Percentiles rank a stretch among this genome's conserved stretches.
These are phyloP conservation scores for Glutinoglossum americanum DNA, from an alignment of 495 filamentous ascomycete species.

Conservation along the genomic window DNA sequence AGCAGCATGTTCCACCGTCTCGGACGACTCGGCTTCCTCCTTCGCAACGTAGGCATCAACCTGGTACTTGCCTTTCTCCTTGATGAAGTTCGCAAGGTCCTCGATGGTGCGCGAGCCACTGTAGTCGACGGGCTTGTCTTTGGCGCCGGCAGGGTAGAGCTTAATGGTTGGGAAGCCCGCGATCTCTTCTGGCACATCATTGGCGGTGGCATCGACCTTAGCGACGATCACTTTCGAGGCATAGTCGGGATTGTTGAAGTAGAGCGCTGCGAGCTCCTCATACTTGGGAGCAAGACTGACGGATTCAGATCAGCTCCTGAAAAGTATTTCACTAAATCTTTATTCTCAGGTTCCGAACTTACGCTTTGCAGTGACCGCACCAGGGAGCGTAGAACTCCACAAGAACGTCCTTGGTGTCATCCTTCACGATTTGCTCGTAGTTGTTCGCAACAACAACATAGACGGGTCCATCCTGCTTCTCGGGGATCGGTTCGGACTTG, in stretches of 20 bases:
- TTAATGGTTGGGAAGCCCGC: slow-evolving; percentile 99
- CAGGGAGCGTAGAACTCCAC: slow-evolving; percentile 98
- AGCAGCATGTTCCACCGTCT: slow-evolving; percentile 23
- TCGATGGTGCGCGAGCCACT: slow-evolving; percentile 74
- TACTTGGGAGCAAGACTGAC: slow-evolving; percentile 44
- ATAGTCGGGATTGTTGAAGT: slow-evolving; percentile 44
- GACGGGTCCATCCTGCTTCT: slow-evolving; percentile 80
- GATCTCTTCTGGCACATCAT: slow-evolving; percentile 94
- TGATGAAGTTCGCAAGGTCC: slow-evolving; percentile 82
- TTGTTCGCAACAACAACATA: slow-evolving; percentile 80
- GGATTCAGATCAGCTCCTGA: background rate
- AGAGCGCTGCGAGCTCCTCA: slow-evolving; percentile 66
- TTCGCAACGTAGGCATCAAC: slow-evolving; percentile 33
- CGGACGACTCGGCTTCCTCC: slow-evolving; percentile 24
- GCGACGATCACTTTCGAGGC: slow-evolving; percentile 75
- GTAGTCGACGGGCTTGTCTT: slow-evolving; percentile 71
- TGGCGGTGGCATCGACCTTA: slow-evolving; percentile 93
- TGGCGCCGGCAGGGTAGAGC: slow-evolving; percentile 79
- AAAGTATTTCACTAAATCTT: background rate
- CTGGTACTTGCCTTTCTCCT: slow-evolving; percentile 84
- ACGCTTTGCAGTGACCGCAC: slow-evolving; percentile 98
- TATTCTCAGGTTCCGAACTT: slow-evolving; percentile 10
- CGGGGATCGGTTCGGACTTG: slow-evolving; percentile 94
- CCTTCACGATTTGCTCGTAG: slow-evolving; percentile 80
- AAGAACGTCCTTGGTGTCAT: slow-evolving; percentile 91